phyloP scores from a whole-genome alignment of 306 rosid species.

The Sindora glabra region DNA sequence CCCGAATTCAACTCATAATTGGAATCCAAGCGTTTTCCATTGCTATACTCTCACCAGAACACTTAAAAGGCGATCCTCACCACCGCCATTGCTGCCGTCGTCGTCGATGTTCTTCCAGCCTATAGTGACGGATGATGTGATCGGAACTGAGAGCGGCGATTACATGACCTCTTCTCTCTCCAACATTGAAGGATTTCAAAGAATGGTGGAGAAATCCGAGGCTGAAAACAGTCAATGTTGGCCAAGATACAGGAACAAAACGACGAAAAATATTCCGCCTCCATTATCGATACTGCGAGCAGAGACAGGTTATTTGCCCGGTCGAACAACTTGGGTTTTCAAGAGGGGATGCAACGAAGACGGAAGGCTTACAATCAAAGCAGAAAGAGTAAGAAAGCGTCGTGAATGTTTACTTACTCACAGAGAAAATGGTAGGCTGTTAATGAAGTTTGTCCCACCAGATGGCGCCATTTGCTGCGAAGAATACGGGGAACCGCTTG shows the following conservation, averaged over 20 bases:
- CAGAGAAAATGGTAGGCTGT: slow-evolving; percentile 44
- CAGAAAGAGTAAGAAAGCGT: slow-evolving; percentile 22
- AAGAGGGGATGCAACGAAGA: slow-evolving; percentile 19
- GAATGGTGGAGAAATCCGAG: background rate
- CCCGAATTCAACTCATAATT: background rate
- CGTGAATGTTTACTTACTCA: slow-evolving; percentile 24
- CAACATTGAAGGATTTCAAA: background rate
- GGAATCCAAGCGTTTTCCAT: slow-evolving; percentile 10
- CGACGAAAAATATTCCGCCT: slow-evolving; percentile 34
- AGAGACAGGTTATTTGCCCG: slow-evolving; percentile 6
- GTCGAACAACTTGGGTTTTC: slow-evolving; percentile 36
- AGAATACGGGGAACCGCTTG: no score
- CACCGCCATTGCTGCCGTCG: background rate
- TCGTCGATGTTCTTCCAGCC: background rate
- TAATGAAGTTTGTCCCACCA: slow-evolving; percentile 17
- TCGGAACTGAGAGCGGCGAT: slow-evolving; percentile 69
- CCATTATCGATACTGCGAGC: slow-evolving; percentile 30
- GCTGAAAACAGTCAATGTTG: background rate
- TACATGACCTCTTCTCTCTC: slow-evolving; percentile 22
- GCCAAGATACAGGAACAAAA: background rate
- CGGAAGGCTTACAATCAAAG: slow-evolving; percentile 35
- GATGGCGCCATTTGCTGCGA: background rate
- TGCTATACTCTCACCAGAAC: background rate
- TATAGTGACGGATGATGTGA: slow-evolving; percentile 30
- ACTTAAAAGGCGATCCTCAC: background rate